Percentiles rank a stretch among this genome's conserved stretches.
Conservation (phyloP, 345 rosid species). For the Toxicodendron radicans region DNA sequence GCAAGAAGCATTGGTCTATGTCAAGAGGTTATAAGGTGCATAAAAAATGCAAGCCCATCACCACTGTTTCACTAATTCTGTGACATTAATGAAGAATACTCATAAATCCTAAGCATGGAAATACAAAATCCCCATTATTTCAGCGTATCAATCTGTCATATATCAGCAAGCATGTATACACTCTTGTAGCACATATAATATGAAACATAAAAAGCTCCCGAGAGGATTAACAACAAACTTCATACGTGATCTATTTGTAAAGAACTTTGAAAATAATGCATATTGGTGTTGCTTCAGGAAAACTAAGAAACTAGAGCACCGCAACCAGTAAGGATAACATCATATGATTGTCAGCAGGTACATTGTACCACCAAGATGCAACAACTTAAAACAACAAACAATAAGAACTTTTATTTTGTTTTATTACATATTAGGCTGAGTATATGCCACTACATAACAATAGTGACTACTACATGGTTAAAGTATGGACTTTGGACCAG, state of each 20-base stretch:
- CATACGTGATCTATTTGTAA: not conserved
- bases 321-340: not conserved
- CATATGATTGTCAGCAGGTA: not conserved
- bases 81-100: not conserved
- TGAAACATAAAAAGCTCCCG: not conserved
- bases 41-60: too few relatives aligned
- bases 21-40: not conserved
- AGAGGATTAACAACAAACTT: not conserved
- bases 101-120: not conserved
- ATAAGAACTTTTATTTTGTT: not conserved
- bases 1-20: not conserved
- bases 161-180: not conserved
- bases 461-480: not conserved
- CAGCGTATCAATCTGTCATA: not conserved
- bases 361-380: constrained; percentile 3
- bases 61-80: not conserved
- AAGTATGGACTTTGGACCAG: not conserved
- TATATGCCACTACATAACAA: not conserved
- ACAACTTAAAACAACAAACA: not conserved
- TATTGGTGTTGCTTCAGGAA: not conserved
- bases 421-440: not conserved
- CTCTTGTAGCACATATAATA: not conserved
- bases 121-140: not conserved
- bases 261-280: not conserved
- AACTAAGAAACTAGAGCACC: not conserved